These are phyloP conservation scores for Chrysanthemum makinoi DNA, from an alignment of 129 eudicot genomes.

Conservation along the genomic window DNA sequence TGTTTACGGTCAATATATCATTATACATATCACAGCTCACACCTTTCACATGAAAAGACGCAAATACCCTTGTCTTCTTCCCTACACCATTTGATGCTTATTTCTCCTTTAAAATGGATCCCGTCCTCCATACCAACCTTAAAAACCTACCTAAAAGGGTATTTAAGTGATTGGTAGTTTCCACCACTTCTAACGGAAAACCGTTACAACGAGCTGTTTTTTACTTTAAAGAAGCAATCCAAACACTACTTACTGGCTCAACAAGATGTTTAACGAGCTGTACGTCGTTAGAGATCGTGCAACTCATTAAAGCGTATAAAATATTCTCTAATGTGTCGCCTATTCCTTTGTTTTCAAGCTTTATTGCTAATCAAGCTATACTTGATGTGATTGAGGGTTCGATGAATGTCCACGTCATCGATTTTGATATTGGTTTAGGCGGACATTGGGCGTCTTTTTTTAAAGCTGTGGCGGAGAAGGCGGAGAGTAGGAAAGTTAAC, in stretches of 20 bases:
- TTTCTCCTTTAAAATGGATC: too few species aligned
- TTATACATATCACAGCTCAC: too few species aligned
- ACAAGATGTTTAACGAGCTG: conserved; percentile 26
- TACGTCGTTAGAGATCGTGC: conserved; percentile 53
- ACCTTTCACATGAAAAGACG: too few species aligned
- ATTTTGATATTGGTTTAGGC: conserved; percentile 88
- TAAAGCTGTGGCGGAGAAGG: conserved; percentile 71
- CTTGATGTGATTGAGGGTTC: conserved; percentile 84
- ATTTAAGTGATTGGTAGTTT: too few species aligned
- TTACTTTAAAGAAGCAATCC: conserved; percentile 91
- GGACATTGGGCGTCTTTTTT: conserved; percentile 94
- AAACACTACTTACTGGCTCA: conserved; percentile 49
- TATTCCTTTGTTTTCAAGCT: conserved; percentile 81
- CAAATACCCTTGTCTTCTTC: too few species aligned
- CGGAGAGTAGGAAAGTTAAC: conserved; percentile 36
- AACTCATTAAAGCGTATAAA: conserved; percentile 70
- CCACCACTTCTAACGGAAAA: conserved; percentile 60
- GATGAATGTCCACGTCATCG: conserved; percentile 68
- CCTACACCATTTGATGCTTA: too few species aligned
- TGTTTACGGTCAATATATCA: too few species aligned
- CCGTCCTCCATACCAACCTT: too few species aligned
- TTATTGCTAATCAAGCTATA: conserved; percentile 87
- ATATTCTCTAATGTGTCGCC: conserved; percentile 70
- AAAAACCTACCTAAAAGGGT: too few species aligned
- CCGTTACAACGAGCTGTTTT: conserved; percentile 80